Evolutionary conservation across 2,329 filamentous ascomycete species (phyloP).

Genomic region (Calonectria fujianensis): DNA sequence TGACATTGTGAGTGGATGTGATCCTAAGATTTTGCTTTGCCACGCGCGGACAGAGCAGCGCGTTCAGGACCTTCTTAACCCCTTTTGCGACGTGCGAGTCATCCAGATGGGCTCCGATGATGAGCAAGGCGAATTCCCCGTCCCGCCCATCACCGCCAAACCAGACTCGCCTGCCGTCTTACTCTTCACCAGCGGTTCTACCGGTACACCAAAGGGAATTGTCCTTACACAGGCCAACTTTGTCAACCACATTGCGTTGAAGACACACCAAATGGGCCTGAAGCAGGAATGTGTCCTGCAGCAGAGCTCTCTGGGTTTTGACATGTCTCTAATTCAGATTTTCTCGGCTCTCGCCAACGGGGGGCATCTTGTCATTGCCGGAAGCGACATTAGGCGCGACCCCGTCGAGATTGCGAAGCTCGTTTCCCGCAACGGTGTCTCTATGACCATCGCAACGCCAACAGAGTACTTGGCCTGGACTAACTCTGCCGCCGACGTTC

Average conservation of each 20-base stretch:
- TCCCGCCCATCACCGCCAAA: not conserved
- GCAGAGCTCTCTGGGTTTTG: conserved; percentile 9
- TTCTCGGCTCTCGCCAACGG: not conserved
- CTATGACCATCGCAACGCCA: not conserved
- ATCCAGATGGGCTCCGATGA: not conserved
- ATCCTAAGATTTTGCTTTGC: not conserved
- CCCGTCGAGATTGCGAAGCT: conserved; percentile 5
- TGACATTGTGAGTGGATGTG: not conserved
- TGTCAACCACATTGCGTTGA: not conserved
- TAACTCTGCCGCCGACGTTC: not conserved
- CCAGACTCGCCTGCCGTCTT: not conserved
- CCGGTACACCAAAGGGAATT: conserved; percentile 9
- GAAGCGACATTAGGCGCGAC: not conserved
- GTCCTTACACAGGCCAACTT: not conserved
- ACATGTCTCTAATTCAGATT: conserved; percentile 10
- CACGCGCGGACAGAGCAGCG: not conserved
- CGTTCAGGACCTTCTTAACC: not conserved
- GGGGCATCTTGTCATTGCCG: not conserved
- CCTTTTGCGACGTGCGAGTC: not conserved
- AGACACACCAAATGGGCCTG: not conserved
- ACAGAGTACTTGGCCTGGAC: conserved; percentile 11
- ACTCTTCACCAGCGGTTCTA: conserved; percentile 24
- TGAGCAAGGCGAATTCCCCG: not conserved
- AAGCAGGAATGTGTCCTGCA: not conserved
- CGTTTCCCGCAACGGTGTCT: not conserved